These are phyloP conservation scores for Botrytis squamosa DNA, from an alignment of 2,329 filamentous ascomycete species.

Conservation along the genomic window DNA sequence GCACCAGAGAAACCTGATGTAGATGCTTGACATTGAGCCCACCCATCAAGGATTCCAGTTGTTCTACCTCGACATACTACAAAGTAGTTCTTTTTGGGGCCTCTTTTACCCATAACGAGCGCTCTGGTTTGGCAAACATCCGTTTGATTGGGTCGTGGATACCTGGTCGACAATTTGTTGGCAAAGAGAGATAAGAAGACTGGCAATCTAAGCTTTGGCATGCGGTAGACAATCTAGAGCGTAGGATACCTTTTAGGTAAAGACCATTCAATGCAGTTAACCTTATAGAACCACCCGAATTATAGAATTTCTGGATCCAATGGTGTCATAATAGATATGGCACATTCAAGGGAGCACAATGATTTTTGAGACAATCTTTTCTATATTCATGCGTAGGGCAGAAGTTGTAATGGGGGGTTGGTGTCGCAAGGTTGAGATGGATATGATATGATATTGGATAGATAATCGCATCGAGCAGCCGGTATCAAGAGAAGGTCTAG, in stretches of 20 bases:
- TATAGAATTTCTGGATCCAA: neutral
- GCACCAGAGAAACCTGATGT: constrained; percentile 23
- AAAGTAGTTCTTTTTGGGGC: constrained; percentile 20
- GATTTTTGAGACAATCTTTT: neutral
- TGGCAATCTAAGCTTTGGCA: neutral
- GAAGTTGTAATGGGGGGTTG: neutral
- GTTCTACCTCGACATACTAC: constrained; percentile 25
- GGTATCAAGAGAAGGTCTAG: neutral
- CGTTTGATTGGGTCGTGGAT: neutral
- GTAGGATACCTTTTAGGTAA: neutral
- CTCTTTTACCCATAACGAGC: constrained; percentile 1
- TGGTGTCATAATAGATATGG: neutral
- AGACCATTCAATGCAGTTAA: neutral
- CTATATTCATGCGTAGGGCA: neutral
- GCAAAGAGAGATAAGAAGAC: neutral
- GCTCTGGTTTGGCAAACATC: neutral
- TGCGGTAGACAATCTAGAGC: neutral
- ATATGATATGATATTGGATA: neutral
- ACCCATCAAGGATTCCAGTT: constrained; percentile 25
- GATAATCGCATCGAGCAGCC: neutral
- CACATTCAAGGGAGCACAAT: neutral
- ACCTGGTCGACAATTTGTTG: neutral
- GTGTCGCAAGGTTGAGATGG: neutral
- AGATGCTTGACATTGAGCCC: constrained; percentile 27
- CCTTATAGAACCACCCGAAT: neutral